A percentile compares a stretch with the other conserved stretches of the same genome.
Conservation (phyloP, 768 basidiomycete genomes). For the Suillus tomentosus region DNA sequence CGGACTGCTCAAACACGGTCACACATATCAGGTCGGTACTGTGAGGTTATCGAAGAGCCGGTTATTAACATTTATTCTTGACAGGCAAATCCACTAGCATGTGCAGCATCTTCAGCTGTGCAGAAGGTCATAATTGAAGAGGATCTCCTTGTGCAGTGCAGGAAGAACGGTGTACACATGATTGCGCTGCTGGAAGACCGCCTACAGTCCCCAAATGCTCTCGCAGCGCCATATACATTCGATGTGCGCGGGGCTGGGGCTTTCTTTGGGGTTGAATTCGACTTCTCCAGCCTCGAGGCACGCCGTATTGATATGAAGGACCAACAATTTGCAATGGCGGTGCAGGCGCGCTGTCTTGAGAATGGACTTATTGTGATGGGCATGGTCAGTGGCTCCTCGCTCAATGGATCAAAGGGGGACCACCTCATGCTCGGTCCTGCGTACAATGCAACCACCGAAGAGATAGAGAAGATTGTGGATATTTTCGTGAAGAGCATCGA, state of each 20-base stretch:
- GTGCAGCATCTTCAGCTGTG: constrained; percentile 80
- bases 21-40: constrained; percentile 71
- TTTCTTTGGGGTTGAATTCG: constrained; percentile 86
- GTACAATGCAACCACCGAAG: constrained; percentile 70
- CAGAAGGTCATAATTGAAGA: constrained; percentile 71
- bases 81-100: constrained; percentile 73
- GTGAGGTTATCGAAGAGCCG: background rate
- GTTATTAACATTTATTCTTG: constrained; percentile 12
- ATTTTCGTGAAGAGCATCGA: constrained; percentile 68
- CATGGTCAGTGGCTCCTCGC: constrained; percentile 65
- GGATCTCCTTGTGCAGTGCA: constrained; percentile 67
- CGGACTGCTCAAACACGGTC: constrained; percentile 81
- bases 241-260: constrained; percentile 84
- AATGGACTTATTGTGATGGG: constrained; percentile 75
- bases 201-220: constrained; percentile 55
- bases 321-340: constrained; percentile 61
- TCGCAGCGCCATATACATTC: constrained; percentile 66
- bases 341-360: constrained; percentile 69
- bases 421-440: constrained; percentile 78
- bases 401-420: constrained; percentile 74
- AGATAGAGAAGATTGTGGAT: constrained; percentile 69
- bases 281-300: constrained; percentile 52
- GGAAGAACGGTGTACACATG: constrained; percentile 61
- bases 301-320: constrained; percentile 51
- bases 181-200: constrained; percentile 54